Evolutionary conservation across 2,329 filamentous ascomycete genomes (phyloP), one percentile per base, ranked within the genome.

Genomic region (Scedosporium boydii): DNA sequence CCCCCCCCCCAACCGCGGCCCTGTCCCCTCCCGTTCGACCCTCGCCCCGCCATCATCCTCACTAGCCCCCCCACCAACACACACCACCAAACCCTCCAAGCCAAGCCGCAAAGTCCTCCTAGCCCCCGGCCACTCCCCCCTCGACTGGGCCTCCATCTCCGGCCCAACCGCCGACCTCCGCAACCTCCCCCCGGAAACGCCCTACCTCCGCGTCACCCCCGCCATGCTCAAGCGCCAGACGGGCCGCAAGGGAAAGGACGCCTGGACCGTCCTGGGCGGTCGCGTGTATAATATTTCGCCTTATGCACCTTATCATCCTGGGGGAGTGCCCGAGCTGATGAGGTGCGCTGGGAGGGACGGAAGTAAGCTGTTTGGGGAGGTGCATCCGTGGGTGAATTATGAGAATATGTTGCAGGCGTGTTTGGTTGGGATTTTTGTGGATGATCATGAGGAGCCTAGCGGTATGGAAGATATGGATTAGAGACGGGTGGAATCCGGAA

Each of bases 261-360:
- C 93, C 0, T 99, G 95, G 95, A 96, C 89, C 64, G 90, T 86
- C 1, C 87, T 96, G 64, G 88, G 91, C 64, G 93, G 93, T 1
- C 89, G 90, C 69, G 93, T 98, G 29, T 99, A 98, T 76, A 98
- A 98, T 70, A 87, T 99, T 63, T 88, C 88, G 0, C 91, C 93
- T 0, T 99, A 98, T 71, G 72, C 92, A 42, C 87, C 89, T 1
- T 99, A 92, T 71, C 95, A 99, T 73, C 95, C 95, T 0, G 95
- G 95, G 23, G 95, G 90, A 7, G 84, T 88, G 68, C 85, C 86
- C 4, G 90, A 96, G 75, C 73, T 95, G 65, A 74, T 89, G 73
- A 77, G 84, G 38, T 81, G 79, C 41, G 87, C 87, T 0, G 87
- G 80, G 0, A 76, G 80, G 63, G 86, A 89, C 70, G 86, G 82